Percentiles rank a stretch among this genome's conserved stretches.
phyloP scores from a whole-genome alignment of 2,329 filamentous ascomycete genomes.

The Colletotrichum viniferum region DNA sequence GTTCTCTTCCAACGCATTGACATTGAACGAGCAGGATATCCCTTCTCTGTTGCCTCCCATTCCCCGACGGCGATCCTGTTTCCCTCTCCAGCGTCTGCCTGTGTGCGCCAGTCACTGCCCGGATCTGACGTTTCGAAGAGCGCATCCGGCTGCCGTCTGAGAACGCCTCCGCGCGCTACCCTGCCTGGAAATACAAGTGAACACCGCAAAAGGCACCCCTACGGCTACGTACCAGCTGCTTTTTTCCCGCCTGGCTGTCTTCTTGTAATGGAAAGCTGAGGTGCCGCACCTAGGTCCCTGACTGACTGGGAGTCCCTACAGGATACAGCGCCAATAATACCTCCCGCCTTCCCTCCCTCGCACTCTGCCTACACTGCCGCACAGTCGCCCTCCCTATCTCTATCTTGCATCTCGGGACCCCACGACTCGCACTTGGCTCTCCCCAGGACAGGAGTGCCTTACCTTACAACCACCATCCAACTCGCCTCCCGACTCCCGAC shows the following conservation, averaged over 20 bases:
- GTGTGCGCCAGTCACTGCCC: conserved; percentile 1
- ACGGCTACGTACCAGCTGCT: neutral
- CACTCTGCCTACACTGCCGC: neutral
- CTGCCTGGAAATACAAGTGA: neutral
- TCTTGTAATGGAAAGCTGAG: neutral
- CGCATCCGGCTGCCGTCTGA: conserved; percentile 20
- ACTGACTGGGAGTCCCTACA: neutral
- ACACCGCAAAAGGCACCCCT: neutral
- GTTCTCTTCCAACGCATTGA: conserved; percentile 23
- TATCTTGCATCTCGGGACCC: neutral
- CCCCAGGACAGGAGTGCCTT: neutral
- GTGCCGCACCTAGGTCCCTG: neutral
- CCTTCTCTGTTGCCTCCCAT: neutral
- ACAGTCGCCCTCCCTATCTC: neutral
- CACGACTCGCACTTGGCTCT: conserved; percentile 2
- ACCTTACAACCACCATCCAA: neutral
- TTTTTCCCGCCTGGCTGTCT: neutral
- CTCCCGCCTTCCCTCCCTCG: neutral
- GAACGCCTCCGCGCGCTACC: conserved; percentile 17
- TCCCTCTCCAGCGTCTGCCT: neutral
- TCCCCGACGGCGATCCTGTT: conserved; percentile 10
- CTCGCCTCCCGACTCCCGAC: neutral
- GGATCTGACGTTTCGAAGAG: conserved; percentile 21
- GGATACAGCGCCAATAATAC: neutral
- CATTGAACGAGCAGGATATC: conserved; percentile 10